These are phyloP conservation scores for Talaromyces ruber DNA, from an alignment of 495 filamentous ascomycete species.

Conservation along the genomic window DNA sequence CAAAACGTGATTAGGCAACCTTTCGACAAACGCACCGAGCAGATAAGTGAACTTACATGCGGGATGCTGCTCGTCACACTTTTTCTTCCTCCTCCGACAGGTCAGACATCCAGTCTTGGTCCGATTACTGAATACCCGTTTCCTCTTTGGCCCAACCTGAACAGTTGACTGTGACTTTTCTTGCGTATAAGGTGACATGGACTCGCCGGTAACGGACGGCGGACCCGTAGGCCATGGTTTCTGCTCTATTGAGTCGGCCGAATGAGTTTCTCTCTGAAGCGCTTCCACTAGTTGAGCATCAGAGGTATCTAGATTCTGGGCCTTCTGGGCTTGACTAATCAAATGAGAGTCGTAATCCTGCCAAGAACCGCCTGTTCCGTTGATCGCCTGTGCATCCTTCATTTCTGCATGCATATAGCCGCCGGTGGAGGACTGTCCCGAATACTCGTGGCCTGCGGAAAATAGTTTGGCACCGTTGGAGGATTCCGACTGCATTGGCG, in stretches of 20 bases:
- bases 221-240: constrained; percentile 17
- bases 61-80: constrained; percentile 93
- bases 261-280: constrained; percentile 38
- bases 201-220: constrained; percentile 23
- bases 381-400: constrained; percentile 19
- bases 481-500: constrained; percentile 7
- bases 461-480: constrained; percentile 12
- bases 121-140: constrained; percentile 88
- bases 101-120: constrained; percentile 98
- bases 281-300: constrained; percentile 42
- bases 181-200: constrained; percentile 27
- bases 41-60: constrained; percentile 54
- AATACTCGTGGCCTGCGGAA: constrained; percentile 17
- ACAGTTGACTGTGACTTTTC: constrained; percentile 30
- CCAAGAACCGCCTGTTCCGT: constrained; percentile 27
- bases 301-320: constrained; percentile 40
- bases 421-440: constrained; percentile 15
- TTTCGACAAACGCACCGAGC: not conserved
- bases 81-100: constrained; percentile 92
- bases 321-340: constrained; percentile 33
- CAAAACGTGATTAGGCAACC: not conserved
- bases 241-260: constrained; percentile 26
- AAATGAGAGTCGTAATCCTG: constrained; percentile 34
- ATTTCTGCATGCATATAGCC: constrained; percentile 21
- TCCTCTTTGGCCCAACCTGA: constrained; percentile 70